phyloP scores from a whole-genome alignment of 805 yeast species.

The Ogataea paradorogensis region DNA sequence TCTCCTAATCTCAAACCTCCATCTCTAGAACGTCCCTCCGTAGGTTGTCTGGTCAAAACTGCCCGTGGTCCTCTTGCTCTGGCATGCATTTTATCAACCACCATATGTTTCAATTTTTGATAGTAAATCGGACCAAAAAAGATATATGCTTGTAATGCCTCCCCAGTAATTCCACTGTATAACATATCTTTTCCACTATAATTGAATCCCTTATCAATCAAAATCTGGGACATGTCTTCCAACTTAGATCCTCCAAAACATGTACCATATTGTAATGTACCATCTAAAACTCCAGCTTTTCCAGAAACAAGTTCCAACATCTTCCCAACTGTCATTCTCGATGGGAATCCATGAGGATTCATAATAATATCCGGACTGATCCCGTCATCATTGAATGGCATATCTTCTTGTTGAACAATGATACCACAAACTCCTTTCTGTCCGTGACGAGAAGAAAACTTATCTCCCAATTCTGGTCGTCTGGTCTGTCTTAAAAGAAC shows the following conservation, averaged over 20 bases:
- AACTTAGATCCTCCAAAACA: slow-evolving; percentile 98
- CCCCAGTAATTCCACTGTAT: slow-evolving; percentile 96
- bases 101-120: slow-evolving; percentile 98
- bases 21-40: slow-evolving; percentile 98
- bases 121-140: slow-evolving; percentile 98
- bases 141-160: slow-evolving; percentile 93
- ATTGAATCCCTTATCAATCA: slow-evolving; percentile 87
- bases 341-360: slow-evolving; percentile 99
- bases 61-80: slow-evolving; percentile 99
- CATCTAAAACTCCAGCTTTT: slow-evolving; percentile 95
- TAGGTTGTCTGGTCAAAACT: slow-evolving; percentile 95
- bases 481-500: slow-evolving; percentile 92
- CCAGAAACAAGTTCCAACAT: slow-evolving; percentile 96
- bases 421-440: slow-evolving; percentile 99
- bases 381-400: slow-evolving; percentile 94
- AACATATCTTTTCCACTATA: slow-evolving; percentile 98
- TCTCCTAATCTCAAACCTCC: slow-evolving; percentile 99
- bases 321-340: slow-evolving; percentile 99
- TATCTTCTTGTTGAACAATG: slow-evolving; percentile 93
- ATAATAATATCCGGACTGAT: slow-evolving; percentile 92
- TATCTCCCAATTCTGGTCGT: slow-evolving; percentile 96
- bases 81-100: slow-evolving; percentile 98
- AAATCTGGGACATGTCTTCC: slow-evolving; percentile 88
- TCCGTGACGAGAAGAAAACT: slow-evolving; percentile 96
- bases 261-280: slow-evolving; percentile 90